Evolutionary conservation across 75 land plant genomes (phyloP), one percentile per base, ranked within the genome.

Genomic region (Larix kaempferi): DNA sequence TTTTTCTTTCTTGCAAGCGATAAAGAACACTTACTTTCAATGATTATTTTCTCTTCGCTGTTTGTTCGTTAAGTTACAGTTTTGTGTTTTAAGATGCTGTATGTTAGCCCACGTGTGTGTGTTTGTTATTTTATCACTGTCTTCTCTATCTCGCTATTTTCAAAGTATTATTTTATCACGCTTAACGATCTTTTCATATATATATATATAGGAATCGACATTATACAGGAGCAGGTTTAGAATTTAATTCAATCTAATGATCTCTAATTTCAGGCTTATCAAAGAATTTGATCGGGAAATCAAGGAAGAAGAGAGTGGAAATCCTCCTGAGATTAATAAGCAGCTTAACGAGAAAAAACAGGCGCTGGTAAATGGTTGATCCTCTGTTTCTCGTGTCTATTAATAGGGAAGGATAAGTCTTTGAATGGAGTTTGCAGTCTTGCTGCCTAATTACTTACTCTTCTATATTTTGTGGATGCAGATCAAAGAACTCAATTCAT

Each of bases 401-500:
- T 49, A 10, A 10, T 49, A 2, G 54, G 54, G 54, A 49, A 10
- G 54, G 54, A 49, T 49, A 49, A 49, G 54, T 49, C 10, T 49
- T n/a, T 62, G 64, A 26, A 15, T 23, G 35, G 25, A 37, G 69
- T 61, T 76, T 61, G 44, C 10, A 25, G 11, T 37, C 39, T 13
- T 78, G 15, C 41, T 29, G 37, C 26, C n/a, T 60, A 21, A 60
- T 22, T 7, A n/a, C 57, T 55, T 57, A 33, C 57, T 77, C 39
- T 56, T 74, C n/a, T 17, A n/a, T 22, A 57, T 76, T 60, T 72
- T 80, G 56, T 54, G 59, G 23, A 19, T 84, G 84, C 89, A 91
- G 93, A 91, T 95, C 72, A 93, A 91, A 78, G 98, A 95, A 82
- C 83, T 95, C 37, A 95, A 95, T 78, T 93, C 96, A 27, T 95